phyloP scores from a whole-genome alignment of 75 land plant genomes.

The Selaginella tamariscina region DNA sequence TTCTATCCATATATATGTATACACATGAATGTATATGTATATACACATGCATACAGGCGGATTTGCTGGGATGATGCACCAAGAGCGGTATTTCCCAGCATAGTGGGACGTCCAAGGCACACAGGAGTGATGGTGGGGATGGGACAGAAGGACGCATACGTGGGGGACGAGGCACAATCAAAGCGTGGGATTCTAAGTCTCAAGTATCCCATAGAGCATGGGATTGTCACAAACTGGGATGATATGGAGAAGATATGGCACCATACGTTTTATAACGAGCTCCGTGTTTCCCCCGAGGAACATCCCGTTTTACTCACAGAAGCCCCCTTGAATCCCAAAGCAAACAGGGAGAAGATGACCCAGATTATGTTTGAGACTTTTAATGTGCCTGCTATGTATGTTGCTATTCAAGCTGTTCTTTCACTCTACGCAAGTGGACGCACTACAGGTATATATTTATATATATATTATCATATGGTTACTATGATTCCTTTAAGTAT shows the following conservation, averaged over 20 bases:
- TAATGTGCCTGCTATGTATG: constrained; percentile 63
- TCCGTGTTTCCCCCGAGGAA: constrained; percentile 39
- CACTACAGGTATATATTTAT: constrained; percentile 40
- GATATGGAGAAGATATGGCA: constrained; percentile 92
- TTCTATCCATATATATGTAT: too few species aligned
- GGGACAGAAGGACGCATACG: constrained; percentile 50
- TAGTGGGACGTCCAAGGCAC: constrained; percentile 50
- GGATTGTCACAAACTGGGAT: constrained; percentile 66
- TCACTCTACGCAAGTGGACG: constrained; percentile 71
- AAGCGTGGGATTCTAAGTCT: constrained; percentile 35
- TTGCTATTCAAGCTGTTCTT: constrained; percentile 71
- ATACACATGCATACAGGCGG: constrained; percentile 37
- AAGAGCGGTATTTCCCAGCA: constrained; percentile 47
- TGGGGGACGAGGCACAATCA: constrained; percentile 49
- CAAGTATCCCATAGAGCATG: constrained; percentile 43
- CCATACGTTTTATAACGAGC: constrained; percentile 67
- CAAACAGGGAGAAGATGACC: constrained; percentile 61
- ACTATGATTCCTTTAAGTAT: too few species aligned
- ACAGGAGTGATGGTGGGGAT: constrained; percentile 49
- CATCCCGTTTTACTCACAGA: constrained; percentile 53
- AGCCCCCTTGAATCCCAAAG: constrained; percentile 65
- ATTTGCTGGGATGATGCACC: constrained; percentile 61
- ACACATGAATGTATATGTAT: too few species aligned
- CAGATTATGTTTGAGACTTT: constrained; percentile 62
- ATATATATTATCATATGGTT: not conserved